phyloP scores from a whole-genome alignment of 2,329 filamentous ascomycete genomes.

The Elsinoe perseae region DNA sequence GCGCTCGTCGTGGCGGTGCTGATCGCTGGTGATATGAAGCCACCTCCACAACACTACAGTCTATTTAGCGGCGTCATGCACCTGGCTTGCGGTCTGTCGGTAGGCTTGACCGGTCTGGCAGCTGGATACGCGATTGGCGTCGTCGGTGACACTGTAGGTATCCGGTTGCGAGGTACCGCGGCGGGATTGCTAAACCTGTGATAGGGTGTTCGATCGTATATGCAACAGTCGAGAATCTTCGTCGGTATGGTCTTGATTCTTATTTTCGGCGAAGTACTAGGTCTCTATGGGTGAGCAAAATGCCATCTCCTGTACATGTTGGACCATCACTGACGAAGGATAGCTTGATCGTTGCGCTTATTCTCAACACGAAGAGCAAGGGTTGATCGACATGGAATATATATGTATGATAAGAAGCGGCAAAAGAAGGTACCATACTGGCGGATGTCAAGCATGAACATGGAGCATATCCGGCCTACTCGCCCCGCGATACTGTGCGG shows the following conservation, averaged over 20 bases:
- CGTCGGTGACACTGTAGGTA: conserved; percentile 74
- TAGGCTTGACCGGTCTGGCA: conserved; percentile 85
- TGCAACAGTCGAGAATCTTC: conserved; percentile 92
- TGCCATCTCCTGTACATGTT: neutral
- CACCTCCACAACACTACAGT: conserved; percentile 64
- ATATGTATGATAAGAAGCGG: conserved; percentile 8
- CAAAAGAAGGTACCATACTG: conserved; percentile 14
- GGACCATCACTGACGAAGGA: neutral
- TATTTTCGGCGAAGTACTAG: conserved; percentile 96
- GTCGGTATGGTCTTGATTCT: conserved; percentile 98
- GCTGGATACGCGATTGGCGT: conserved; percentile 95
- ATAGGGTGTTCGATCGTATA: conserved; percentile 79
- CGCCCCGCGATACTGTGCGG: neutral
- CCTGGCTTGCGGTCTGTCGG: conserved; percentile 79
- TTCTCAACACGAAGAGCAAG: conserved; percentile 81
- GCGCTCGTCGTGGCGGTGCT: conserved; percentile 93
- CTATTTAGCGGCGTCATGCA: conserved; percentile 93
- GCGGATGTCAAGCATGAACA: conserved; percentile 1
- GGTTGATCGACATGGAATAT: conserved; percentile 33
- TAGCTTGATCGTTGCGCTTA: conserved; percentile 85
- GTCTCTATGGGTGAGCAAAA: conserved; percentile 79
- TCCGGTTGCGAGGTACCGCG: neutral
- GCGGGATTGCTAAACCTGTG: neutral
- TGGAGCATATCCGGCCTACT: neutral
- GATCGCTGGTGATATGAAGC: conserved; percentile 81